Base-by-base conservation (phyloP, 805 yeast genomes). In the Vanderwaltozyma polyspora region DNA sequence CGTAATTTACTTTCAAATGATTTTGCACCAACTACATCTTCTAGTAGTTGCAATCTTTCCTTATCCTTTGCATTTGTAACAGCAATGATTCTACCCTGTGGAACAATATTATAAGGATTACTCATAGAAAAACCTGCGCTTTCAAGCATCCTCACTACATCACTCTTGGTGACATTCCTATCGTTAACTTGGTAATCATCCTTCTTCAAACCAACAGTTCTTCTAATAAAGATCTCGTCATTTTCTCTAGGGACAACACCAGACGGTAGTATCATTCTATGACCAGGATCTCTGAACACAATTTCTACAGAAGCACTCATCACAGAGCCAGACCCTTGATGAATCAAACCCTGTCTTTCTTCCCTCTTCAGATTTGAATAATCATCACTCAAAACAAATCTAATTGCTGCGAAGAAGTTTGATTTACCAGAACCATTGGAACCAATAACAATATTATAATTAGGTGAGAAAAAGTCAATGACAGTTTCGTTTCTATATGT, bases 371-470 rank as follows among this genome's bases (percentile, higher is more conserved):
- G 70, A 52, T 84, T 80, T 3, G 83, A 79, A 54, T 82, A 84
- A 23, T 89, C 93, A 52, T 89, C 96, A 30, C 94, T 79, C 15
- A 91, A 58, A 9, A 86, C 96, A 60, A 87, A 91, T 41, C 96
- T 66, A 37, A 89, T 81, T 9, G 98, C 97, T 12, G 95, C 86
- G 57, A 89, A 91, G 60, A 89, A 81, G 57, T 91, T 89, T 27
- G 95, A 83, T 55, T 91, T 89, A 7, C 98, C 98, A 7, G 95
- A 82, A n/a, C 96, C 96, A 59, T 87, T 87, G 33, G 94, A 64
- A 2, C 96, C 96, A 22, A 87, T 85, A 12, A 81, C 76, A 15
- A 89, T 93, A 59, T 89, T 89, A 51, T 79, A 80, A 35, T 74
- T 74, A 0, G 94, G 89, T 1, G 93, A 79, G 22, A 91, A 64